These are phyloP conservation scores for Solanum tacnaense DNA, from an alignment of 257 asterid genomes.

Conservation along the genomic window DNA sequence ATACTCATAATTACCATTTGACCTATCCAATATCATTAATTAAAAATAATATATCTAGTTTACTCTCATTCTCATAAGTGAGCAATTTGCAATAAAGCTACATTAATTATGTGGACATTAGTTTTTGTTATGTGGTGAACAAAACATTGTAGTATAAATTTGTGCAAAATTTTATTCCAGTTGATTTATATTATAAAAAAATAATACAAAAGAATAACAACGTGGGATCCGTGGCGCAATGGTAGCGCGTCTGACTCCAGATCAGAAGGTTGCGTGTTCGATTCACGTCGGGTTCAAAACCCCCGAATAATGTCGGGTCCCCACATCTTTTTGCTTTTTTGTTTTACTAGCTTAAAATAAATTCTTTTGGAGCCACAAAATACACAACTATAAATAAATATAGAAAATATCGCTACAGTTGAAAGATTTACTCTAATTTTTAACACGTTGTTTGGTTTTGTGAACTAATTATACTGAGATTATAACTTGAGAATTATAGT, in stretches of 20 bases:
- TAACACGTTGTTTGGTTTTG: too few relatives aligned
- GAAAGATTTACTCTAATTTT: too few relatives aligned
- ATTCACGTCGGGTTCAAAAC: conserved; percentile 90
- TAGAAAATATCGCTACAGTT: too few relatives aligned
- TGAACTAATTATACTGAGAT: too few relatives aligned
- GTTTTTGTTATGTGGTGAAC: background rate
- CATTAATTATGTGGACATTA: background rate
- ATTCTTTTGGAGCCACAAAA: too few relatives aligned
- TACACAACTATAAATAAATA: too few relatives aligned
- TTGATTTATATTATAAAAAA: fast-evolving
- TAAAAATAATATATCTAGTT: fast-evolving
- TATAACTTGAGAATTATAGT: background rate
- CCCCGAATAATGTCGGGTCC: background rate
- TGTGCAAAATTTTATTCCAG: background rate
- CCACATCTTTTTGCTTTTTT: too few relatives aligned
- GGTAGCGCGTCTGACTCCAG: conserved; percentile 99
- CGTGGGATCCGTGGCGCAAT: conserved; percentile 87
- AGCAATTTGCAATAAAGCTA: background rate
- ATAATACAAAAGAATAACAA: background rate
- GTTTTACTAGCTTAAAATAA: too few relatives aligned
- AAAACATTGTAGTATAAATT: background rate
- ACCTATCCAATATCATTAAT: background rate
- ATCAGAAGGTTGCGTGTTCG: conserved; percentile 99
- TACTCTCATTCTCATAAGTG: too few relatives aligned
- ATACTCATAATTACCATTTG: background rate